phyloP scores from a whole-genome alignment of 2,329 filamentous ascomycete genomes.

The Aspergillus spinulosporus region DNA sequence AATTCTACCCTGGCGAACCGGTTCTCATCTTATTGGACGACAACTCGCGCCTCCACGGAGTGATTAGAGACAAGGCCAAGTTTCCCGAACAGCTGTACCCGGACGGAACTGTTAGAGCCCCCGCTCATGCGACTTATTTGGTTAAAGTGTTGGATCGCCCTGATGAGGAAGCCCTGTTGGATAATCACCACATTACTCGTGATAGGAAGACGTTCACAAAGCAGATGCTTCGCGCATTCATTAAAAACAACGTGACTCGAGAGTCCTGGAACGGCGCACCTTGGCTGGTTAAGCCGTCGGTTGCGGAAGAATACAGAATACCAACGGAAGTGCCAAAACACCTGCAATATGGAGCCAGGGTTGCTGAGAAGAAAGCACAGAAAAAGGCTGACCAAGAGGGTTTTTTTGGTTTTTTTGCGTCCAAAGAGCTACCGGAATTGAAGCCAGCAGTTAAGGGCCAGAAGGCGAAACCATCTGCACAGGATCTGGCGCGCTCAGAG shows the following conservation, averaged over 20 bases:
- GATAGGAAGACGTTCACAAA: conserved; percentile 94
- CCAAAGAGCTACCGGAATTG: conserved; percentile 65
- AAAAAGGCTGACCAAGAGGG: conserved; percentile 56
- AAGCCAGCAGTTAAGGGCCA: conserved; percentile 71
- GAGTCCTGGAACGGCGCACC: conserved; percentile 96
- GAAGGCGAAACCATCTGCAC: conserved; percentile 56
- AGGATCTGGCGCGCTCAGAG: conserved; percentile 49
- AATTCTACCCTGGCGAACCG: conserved; percentile 86
- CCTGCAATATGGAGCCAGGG: conserved; percentile 76
- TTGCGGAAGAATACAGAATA: conserved; percentile 82
- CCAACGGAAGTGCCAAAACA: conserved; percentile 82
- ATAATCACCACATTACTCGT: conserved; percentile 77
- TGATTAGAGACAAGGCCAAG: conserved; percentile 81
- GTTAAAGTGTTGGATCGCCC: conserved; percentile 70
- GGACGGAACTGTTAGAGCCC: conserved; percentile 67
- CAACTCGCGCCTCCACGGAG: conserved; percentile 69
- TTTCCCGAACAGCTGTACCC: conserved; percentile 61
- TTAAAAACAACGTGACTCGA: conserved; percentile 89
- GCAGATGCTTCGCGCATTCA: conserved; percentile 86
- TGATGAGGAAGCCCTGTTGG: conserved; percentile 73
- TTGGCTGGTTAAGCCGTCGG: conserved; percentile 87
- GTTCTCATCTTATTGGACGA: conserved; percentile 71
- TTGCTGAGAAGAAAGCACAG: conserved; percentile 73
- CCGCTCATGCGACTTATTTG: conserved; percentile 76
- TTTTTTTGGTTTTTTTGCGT: conserved; percentile 54